phyloP scores from a whole-genome alignment of 306 rosid species.

The Vachellia collinsii region DNA sequence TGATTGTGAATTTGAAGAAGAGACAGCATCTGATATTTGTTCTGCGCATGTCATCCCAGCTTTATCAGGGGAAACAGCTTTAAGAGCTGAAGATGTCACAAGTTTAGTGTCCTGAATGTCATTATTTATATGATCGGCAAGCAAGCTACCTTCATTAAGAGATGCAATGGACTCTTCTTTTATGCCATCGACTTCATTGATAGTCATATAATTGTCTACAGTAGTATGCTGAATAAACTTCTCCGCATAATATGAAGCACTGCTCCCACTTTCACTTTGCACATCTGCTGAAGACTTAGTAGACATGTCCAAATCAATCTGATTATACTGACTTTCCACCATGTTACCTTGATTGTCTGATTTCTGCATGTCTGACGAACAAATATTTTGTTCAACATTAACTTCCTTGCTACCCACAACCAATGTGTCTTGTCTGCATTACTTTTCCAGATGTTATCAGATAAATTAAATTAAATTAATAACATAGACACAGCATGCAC shows the following conservation, averaged over 20 bases:
- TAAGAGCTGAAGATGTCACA: slow-evolving; percentile 41
- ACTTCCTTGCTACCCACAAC: slow-evolving; percentile 48
- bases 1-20: slow-evolving; percentile 39
- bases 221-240: slow-evolving; percentile 47
- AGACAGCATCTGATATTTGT: slow-evolving; percentile 41
- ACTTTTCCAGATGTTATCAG: slow-evolving; percentile 35
- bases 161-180: slow-evolving; percentile 44
- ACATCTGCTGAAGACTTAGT: slow-evolving; percentile 41
- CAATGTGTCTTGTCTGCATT: slow-evolving; percentile 51
- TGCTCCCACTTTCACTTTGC: slow-evolving; percentile 44
- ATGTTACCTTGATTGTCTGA: slow-evolving; percentile 34
- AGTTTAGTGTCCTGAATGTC: slow-evolving; percentile 32
- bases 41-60: slow-evolving; percentile 42
- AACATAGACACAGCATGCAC: slow-evolving; percentile 15
- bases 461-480: slow-evolving; percentile 30
- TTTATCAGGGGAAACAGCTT: slow-evolving; percentile 37
- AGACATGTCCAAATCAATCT: slow-evolving; percentile 29
- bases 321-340: slow-evolving; percentile 36
- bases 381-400: slow-evolving; percentile 42
- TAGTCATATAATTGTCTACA: slow-evolving; percentile 39
- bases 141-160: slow-evolving; percentile 40
- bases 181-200: slow-evolving; percentile 39
- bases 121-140: slow-evolving; percentile 34
- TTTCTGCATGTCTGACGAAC: slow-evolving; percentile 42
- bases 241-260: slow-evolving; percentile 31